Percentiles rank a stretch among this genome's conserved stretches.
phyloP scores from a whole-genome alignment of 1,284 basidiomycete species.

The Erythrobasidium hasegawianum region DNA sequence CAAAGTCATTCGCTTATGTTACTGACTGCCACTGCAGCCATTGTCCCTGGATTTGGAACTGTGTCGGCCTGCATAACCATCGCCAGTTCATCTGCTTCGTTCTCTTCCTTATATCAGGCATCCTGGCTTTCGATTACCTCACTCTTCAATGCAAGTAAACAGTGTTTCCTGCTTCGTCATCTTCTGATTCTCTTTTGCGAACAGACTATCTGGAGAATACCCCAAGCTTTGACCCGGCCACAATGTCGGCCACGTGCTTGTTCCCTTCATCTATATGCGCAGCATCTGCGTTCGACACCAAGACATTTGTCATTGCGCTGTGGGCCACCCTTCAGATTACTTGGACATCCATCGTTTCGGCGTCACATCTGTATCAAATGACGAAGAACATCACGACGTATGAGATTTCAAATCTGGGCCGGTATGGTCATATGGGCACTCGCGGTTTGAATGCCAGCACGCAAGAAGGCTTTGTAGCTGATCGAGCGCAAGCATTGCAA shows the following conservation, averaged over 20 bases:
- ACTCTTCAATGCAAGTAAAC: slow-evolving; percentile 66
- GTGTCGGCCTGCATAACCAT: slow-evolving; percentile 95
- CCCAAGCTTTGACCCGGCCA: slow-evolving; percentile 52
- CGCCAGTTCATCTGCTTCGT: slow-evolving; percentile 92
- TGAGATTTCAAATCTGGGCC: slow-evolving; percentile 89
- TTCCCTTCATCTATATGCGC: slow-evolving; percentile 67
- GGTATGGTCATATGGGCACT: slow-evolving; percentile 96
- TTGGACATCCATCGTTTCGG: slow-evolving; percentile 85
- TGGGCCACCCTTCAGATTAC: slow-evolving; percentile 89
- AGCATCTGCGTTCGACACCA: slow-evolving; percentile 63
- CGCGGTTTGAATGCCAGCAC: slow-evolving; percentile 64
- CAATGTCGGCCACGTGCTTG: slow-evolving; percentile 58
- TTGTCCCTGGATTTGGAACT: slow-evolving; percentile 97
- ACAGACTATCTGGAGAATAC: slow-evolving; percentile 50
- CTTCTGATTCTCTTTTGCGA: not conserved
- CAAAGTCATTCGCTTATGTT: no score
- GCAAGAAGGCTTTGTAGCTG: slow-evolving; percentile 47
- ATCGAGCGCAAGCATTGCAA: slow-evolving; percentile 6
- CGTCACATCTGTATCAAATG: slow-evolving; percentile 85
- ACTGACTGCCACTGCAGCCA: slow-evolving; percentile 13
- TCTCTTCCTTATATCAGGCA: slow-evolving; percentile 72
- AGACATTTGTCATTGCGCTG: slow-evolving; percentile 70
- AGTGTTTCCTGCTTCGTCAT: not conserved
- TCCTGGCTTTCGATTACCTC: slow-evolving; percentile 75
- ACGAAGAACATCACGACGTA: slow-evolving; percentile 92